Conservation (phyloP, 1,284 basidiomycete genomes). For the Pulchroboletus neoregius region DNA sequence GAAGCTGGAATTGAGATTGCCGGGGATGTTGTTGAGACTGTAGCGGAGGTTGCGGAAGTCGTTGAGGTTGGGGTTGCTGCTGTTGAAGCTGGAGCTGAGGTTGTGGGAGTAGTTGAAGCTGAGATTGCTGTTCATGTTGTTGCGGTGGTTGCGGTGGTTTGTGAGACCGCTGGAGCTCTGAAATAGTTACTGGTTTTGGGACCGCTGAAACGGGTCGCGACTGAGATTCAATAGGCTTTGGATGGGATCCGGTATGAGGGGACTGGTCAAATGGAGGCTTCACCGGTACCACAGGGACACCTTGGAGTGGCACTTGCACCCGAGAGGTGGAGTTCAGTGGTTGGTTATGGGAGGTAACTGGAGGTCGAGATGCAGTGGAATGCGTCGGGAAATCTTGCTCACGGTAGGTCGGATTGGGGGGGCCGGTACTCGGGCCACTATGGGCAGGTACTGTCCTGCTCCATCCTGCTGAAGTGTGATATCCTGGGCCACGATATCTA, state of each 20-base stretch:
- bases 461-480: constrained; percentile 8
- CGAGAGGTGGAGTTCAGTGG: constrained; percentile 5
- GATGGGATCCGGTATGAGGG: background rate
- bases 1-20: background rate
- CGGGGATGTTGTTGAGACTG: constrained; percentile 6
- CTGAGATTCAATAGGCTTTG: constrained; percentile 1
- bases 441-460: background rate
- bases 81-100: background rate
- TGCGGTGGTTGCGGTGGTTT: constrained; percentile 6
- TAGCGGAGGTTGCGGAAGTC: constrained; percentile 1
- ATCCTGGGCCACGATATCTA: background rate
- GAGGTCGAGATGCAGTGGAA: constrained; percentile 2
- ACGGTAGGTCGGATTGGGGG: constrained; percentile 1
- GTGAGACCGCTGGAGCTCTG: constrained; percentile 1
- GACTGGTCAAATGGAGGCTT: background rate
- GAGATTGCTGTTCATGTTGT: background rate
- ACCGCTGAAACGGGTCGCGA: background rate
- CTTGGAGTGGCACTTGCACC: constrained; percentile 10
- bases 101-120: background rate
- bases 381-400: constrained; percentile 1
- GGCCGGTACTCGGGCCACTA: background rate
- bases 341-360: constrained; percentile 2
- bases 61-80: constrained; percentile 2
- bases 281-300: background rate
- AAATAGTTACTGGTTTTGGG: background rate